phyloP scores from a whole-genome alignment of 495 filamentous ascomycete genomes.

The Neurospora sp. region DNA sequence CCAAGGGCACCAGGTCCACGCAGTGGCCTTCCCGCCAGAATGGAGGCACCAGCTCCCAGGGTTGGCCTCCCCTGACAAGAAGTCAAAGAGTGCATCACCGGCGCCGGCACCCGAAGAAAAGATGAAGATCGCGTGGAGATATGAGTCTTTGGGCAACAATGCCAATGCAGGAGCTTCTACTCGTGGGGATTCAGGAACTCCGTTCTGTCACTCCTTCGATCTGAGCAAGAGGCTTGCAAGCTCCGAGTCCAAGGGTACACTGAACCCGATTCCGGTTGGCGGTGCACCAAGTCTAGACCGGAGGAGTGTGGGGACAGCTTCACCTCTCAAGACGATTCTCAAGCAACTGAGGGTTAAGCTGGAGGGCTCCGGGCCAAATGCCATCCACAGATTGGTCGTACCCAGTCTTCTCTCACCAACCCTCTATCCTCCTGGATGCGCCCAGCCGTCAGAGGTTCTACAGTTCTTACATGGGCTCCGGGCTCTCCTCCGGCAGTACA shows the following conservation, averaged over 20 bases:
- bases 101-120: conserved; percentile 44
- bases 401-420: conserved; percentile 77
- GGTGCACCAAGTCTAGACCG: conserved; percentile 12
- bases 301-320: conserved; percentile 13
- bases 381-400: conserved; percentile 73
- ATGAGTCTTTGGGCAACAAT: conserved; percentile 67
- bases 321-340: conserved; percentile 58
- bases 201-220: conserved; percentile 86
- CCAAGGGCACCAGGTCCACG: conserved; percentile 82
- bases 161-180: conserved; percentile 41
- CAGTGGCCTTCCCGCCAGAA: conserved; percentile 64
- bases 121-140: conserved; percentile 99
- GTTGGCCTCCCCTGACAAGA: conserved; percentile 41
- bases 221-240: conserved; percentile 71
- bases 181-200: conserved; percentile 35
- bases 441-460: conserved; percentile 60
- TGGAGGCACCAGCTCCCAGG: conserved; percentile 83
- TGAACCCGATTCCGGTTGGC: conserved; percentile 37
- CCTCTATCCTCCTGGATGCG: conserved; percentile 58
- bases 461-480: conserved; percentile 77
- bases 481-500: conserved; percentile 58
- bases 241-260: conserved; percentile 33
- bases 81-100: conserved; percentile 29
- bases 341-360: conserved; percentile 49
- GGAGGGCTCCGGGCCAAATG: conserved; percentile 42